Evolutionary conservation across 257 asterid genomes (phyloP).

Genomic region (Coffea eugenioides): DNA sequence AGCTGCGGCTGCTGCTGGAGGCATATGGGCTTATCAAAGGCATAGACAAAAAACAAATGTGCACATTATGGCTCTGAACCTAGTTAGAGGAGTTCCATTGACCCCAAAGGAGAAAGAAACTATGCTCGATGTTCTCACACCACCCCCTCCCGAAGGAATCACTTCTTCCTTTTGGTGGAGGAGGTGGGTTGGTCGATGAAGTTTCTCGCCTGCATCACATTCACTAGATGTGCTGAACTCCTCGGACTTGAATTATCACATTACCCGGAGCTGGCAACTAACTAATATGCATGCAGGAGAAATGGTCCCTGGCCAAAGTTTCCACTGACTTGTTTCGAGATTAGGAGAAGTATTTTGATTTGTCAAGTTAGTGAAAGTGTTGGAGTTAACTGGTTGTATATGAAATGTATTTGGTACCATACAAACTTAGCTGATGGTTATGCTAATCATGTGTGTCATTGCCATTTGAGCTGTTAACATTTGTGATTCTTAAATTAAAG

Average conservation of each 20-base stretch:
- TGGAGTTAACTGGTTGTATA: background rate
- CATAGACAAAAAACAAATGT: conserved; percentile 73
- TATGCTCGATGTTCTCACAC: conserved; percentile 86
- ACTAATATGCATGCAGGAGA: background rate
- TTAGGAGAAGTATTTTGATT: background rate
- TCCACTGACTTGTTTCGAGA: no score
- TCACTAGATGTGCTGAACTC: background rate
- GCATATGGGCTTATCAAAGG: conserved; percentile 73
- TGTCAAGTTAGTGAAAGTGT: background rate
- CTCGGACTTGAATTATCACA: background rate
- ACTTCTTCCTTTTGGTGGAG: conserved; percentile 61
- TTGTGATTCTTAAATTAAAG: background rate
- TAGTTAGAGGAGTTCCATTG: conserved; percentile 76
- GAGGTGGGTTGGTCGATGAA: conserved; percentile 43
- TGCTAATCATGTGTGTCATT: background rate
- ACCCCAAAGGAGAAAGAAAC: conserved; percentile 83
- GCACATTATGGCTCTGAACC: conserved; percentile 85
- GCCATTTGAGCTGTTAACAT: background rate
- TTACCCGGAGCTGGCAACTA: background rate
- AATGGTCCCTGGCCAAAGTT: background rate
- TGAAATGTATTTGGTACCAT: background rate
- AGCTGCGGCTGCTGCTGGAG: conserved; percentile 77
- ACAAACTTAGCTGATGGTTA: background rate
- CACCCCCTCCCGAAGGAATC: conserved; percentile 47
- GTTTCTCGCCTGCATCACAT: background rate